Evolutionary conservation across 352 stramenopile species (phyloP).

Genomic region (Phytophthora boehmeriae): DNA sequence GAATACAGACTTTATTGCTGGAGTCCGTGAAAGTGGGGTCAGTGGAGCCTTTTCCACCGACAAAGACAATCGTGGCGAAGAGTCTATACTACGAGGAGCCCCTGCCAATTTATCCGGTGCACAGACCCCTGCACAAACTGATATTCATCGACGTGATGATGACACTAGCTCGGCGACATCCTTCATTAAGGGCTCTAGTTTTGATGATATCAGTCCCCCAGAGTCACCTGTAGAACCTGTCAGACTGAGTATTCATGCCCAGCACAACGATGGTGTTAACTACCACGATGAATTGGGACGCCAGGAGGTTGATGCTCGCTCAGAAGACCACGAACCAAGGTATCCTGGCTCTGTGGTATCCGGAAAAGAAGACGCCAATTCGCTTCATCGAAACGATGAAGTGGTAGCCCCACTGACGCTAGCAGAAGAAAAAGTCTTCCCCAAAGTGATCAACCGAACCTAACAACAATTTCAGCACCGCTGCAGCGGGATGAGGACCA

Average conservation of each 20-base stretch:
- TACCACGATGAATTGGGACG: slow-evolving; percentile 9
- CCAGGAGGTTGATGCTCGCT: slow-evolving; percentile 2
- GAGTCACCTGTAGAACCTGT: slow-evolving; percentile 5
- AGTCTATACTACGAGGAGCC: background rate
- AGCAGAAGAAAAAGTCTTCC: background rate
- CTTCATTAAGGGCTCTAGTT: background rate
- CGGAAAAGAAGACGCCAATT: background rate
- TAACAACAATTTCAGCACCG: background rate
- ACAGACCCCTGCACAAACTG: background rate
- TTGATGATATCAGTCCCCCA: slow-evolving; percentile 1
- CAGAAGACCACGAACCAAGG: background rate
- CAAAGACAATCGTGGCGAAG: background rate
- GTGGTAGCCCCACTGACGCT: background rate
- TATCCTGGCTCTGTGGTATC: background rate
- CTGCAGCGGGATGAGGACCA: background rate
- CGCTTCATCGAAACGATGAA: background rate
- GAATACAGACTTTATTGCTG: background rate
- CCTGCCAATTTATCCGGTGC: background rate
- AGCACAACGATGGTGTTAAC: background rate
- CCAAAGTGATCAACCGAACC: background rate
- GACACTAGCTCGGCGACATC: background rate
- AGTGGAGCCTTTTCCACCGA: background rate
- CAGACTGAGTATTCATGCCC: slow-evolving; percentile 7
- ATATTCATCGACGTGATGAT: background rate
- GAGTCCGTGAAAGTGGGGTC: background rate